These are phyloP conservation scores for Halenospora varia DNA, from an alignment of 495 filamentous ascomycete species.

Conservation along the genomic window DNA sequence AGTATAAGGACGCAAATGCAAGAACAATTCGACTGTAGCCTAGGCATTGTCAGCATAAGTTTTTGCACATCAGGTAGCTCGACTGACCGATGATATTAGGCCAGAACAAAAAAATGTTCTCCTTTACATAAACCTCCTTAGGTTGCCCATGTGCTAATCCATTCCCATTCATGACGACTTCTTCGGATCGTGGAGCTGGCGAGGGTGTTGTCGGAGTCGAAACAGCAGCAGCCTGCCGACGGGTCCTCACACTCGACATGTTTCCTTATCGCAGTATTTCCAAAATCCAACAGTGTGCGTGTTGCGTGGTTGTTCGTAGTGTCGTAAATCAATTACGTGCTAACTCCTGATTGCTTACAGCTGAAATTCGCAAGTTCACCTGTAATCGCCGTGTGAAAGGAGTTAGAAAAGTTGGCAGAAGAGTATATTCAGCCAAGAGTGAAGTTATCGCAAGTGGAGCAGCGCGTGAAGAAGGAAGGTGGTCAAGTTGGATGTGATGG, in stretches of 20 bases:
- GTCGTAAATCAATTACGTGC: neutral
- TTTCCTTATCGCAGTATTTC: conserved; percentile 6
- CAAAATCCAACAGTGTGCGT: neutral
- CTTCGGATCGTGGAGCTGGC: conserved; percentile 7
- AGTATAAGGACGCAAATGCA: conserved; percentile 89
- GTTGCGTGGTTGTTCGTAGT: conserved; percentile 3
- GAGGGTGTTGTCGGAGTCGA: conserved; percentile 20
- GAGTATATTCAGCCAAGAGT: neutral
- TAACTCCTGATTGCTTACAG: neutral
- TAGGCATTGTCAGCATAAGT: conserved; percentile 29
- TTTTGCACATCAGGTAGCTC: neutral
- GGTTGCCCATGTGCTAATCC: conserved; percentile 5
- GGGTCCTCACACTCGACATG: conserved; percentile 24
- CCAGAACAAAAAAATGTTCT: conserved; percentile 94
- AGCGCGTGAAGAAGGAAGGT: conserved; percentile 9
- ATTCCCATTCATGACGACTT: conserved; percentile 23
- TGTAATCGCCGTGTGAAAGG: neutral
- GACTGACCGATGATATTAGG: conserved; percentile 88
- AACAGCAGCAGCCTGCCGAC: conserved; percentile 23
- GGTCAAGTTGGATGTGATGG: conserved; percentile 8
- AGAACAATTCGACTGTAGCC: conserved; percentile 88
- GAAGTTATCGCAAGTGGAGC: neutral
- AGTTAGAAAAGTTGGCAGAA: neutral
- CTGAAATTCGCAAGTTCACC: neutral
- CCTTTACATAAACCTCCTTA: conserved; percentile 35